Evolutionary conservation across 345 rosid species (phyloP).

Genomic region (Fremontodendron californicum): DNA sequence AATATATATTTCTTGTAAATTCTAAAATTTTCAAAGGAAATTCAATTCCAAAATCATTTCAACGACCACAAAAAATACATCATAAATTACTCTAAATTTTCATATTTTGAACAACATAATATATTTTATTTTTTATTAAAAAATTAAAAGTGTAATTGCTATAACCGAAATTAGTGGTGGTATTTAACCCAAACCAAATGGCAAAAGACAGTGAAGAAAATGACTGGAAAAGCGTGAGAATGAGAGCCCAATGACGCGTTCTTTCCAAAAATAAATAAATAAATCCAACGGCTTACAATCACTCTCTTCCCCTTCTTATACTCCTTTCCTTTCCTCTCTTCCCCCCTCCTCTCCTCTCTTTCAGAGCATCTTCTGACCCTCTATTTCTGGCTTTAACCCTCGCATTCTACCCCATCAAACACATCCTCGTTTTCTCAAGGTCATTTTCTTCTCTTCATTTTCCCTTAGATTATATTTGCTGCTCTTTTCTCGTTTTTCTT

Average conservation of each 20-base stretch:
- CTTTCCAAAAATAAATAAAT: background rate
- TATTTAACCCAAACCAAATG: too few species aligned
- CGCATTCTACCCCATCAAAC: background rate
- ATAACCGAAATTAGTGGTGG: background rate
- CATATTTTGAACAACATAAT: too few species aligned
- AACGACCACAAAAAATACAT: too few species aligned
- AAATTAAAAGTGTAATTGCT: too few species aligned
- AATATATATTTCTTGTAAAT: too few species aligned
- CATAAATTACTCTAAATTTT: too few species aligned
- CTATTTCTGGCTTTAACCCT: background rate
- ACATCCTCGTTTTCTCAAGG: conserved; percentile 7
- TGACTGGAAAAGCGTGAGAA: conserved; percentile 15
- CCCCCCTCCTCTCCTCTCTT: background rate
- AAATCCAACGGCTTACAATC: conserved; percentile 26
- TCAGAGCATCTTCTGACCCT: background rate
- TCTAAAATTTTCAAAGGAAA: too few species aligned
- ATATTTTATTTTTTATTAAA: too few species aligned
- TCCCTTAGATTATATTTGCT: too few species aligned
- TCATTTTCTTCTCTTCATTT: background rate
- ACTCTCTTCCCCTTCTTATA: conserved; percentile 10
- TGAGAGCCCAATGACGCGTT: conserved; percentile 20
- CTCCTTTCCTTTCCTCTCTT: background rate
- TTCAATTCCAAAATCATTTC: too few species aligned
- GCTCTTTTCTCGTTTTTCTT: too few species aligned
- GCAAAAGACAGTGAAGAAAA: background rate